Base-by-base conservation (phyloP, 2,329 filamentous ascomycete genomes). In the Xylaria sp. region DNA sequence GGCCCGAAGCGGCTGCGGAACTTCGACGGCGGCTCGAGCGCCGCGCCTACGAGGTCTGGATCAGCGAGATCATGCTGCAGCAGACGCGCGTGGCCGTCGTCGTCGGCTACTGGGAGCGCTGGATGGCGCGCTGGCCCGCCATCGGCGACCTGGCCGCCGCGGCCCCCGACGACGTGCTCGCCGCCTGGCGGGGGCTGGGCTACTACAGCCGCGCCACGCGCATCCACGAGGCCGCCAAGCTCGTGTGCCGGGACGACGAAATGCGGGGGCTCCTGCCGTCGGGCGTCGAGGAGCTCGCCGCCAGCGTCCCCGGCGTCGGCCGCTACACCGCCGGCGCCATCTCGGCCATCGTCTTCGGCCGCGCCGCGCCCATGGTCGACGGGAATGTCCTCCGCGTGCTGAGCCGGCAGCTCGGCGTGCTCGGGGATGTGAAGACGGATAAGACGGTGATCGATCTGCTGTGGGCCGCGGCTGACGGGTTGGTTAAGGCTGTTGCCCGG, bases 61-160 rank as follows among this genome's bases (percentile, higher is more conserved):
- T 87, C 64, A 84, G 80, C 63, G 84, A 87, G 71, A 81, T 86
- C 61, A 87, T 87, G 84, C 76, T 87, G 9, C 84, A 87, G 67
- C 84, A 87, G 69, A 87, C 84, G 1, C 81, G 84, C 22, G 84
- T 87, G 3, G 77, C 80, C 2, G 80, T 79, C 6, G 84, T 86
- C 0, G 80, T 86, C 18, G 81, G 80, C 44, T 87, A 87, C 66
- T 87, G 84, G 81, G 82, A 79, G 24, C 74, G 74, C 1, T 87
- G 84, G 84, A 84, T 84, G 73, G 73, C 68, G 1, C 77, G 77
- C 51, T 87, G 84, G 83, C 83, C 83, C 0, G 83, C 81, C 0
- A 77, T 87, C 2, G 74, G 76, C 1, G 78, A 81, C 19, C 75
- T 87, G 6, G 83, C 84, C 0, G 69, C 69, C 0, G 84, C 84